Evolutionary conservation across 129 eudicot species (phyloP), one percentile per base, ranked within the genome.

Genomic region (Saussurea involucrata): DNA sequence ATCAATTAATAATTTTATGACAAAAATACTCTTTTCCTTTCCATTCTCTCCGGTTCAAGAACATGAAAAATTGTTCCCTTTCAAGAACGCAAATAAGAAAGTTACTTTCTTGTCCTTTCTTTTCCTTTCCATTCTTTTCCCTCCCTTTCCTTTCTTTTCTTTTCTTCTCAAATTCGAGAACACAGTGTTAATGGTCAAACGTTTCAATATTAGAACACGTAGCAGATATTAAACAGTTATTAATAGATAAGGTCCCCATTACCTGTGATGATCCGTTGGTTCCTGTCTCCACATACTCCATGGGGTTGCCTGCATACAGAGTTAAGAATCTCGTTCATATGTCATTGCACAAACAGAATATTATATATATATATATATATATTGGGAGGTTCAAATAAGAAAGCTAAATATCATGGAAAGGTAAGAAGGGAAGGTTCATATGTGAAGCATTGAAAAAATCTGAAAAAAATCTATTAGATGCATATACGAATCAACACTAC

Each of bases 261-360:
- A 90, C 98, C 86, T 82, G 92, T 37, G 83, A 74, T 27, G 66
- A 80, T 28, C 84, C 92, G 60, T 79, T 86, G 49, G 76, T 44
- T 73, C 86, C 90, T 22, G 78, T 86, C 46, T 88, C 98, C 64
- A 75, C 24, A 24, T 65, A 66, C 69, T 93, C 98, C 67, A 67
- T 60, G 80, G 80, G 73, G 78, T 83, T 86, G 76, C 91, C 95
- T 93, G 85, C 81, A 84, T 10, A 22, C 29, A 27, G 63, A 32
- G 71, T 46, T 67, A 25, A 8, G 64, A 53, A 33, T 29, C 40
- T 24, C 74, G 18, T 46, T 71, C 61, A 46, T 7, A 37, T 66
- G 18, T 58, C 65, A 27, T 25, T 20, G 63, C 32, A 55, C n/a
- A 67, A 55, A 74, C 12, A 24, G 13, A 4, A 27, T 67, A 53